A percentile compares a stretch with the other conserved stretches of the same genome.
Evolutionary conservation across 129 eudicot genomes (phyloP).

Genomic region (Flaveria brownii): DNA sequence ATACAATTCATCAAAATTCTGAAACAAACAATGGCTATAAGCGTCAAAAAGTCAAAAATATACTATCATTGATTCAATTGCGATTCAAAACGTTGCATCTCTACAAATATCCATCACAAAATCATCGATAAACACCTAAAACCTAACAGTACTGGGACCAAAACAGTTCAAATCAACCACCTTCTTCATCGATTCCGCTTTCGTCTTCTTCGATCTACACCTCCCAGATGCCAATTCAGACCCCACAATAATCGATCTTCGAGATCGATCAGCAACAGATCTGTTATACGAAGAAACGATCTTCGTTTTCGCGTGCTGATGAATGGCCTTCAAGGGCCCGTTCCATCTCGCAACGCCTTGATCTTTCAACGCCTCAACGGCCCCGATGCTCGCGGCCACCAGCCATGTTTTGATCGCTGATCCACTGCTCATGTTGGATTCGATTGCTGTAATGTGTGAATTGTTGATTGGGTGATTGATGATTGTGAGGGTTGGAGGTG

Average conservation of each 20-base stretch:
- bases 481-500: background rate
- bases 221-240: slow-evolving; percentile 19
- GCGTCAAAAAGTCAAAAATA: background rate
- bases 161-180: slow-evolving; percentile 61
- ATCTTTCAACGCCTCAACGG: slow-evolving; percentile 72
- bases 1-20: no score
- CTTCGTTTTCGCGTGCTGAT: slow-evolving; percentile 46
- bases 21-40: no score
- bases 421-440: slow-evolving; percentile 28
- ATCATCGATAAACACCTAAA: slow-evolving; percentile 22
- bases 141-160: slow-evolving; percentile 65
- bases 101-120: background rate
- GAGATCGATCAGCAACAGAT: slow-evolving; percentile 22
- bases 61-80: background rate
- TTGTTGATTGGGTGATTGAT: background rate
- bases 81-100: slow-evolving; percentile 11
- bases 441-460: background rate
- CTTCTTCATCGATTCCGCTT: slow-evolving; percentile 44
- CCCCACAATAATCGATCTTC: slow-evolving; percentile 16
- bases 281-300: slow-evolving; percentile 30
- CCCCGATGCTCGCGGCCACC: slow-evolving; percentile 62
- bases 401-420: slow-evolving; percentile 56
- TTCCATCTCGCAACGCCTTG: slow-evolving; percentile 65
- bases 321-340: slow-evolving; percentile 44
- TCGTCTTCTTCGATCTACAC: slow-evolving; percentile 27